These are phyloP conservation scores for Vigna nakashimae DNA, from an alignment of 306 rosid species.

Conservation along the genomic window DNA sequence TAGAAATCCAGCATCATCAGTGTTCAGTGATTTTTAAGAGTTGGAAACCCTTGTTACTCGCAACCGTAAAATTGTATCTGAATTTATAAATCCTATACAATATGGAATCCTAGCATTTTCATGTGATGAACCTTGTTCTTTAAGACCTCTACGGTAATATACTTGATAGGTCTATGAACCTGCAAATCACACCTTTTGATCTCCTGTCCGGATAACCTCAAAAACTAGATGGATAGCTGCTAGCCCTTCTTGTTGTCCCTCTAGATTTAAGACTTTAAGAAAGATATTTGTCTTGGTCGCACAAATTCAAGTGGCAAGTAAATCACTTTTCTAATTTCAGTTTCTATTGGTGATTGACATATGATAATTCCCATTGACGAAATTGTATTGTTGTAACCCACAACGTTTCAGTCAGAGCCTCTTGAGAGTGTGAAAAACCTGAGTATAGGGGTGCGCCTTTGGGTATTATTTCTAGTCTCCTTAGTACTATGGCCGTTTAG, in stretches of 20 bases:
- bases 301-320: constrained; percentile 5
- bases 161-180: background rate
- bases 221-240: constrained; percentile 25
- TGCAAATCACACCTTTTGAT: constrained; percentile 2
- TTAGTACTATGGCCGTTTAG: background rate
- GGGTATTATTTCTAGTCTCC: background rate
- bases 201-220: constrained; percentile 6
- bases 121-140: background rate
- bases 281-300: background rate
- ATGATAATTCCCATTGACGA: constrained; percentile 8
- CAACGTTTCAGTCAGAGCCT: background rate
- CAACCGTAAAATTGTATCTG: constrained; percentile 1
- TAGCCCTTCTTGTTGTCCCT: constrained; percentile 4
- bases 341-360: constrained; percentile 3
- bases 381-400: background rate
- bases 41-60: constrained; percentile 5
- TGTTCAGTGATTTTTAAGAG: constrained; percentile 5
- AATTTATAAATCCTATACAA: constrained; percentile 8
- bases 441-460: background rate
- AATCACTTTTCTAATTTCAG: background rate
- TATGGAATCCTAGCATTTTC: constrained; percentile 7
- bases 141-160: background rate
- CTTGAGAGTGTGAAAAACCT: constrained; percentile 1
- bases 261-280: constrained; percentile 14
- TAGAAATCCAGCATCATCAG: constrained; percentile 14